Percentiles rank a stretch among this genome's conserved stretches.
Evolutionary conservation across 257 asterid genomes (phyloP).

Genomic region (Solanum medicagineum): DNA sequence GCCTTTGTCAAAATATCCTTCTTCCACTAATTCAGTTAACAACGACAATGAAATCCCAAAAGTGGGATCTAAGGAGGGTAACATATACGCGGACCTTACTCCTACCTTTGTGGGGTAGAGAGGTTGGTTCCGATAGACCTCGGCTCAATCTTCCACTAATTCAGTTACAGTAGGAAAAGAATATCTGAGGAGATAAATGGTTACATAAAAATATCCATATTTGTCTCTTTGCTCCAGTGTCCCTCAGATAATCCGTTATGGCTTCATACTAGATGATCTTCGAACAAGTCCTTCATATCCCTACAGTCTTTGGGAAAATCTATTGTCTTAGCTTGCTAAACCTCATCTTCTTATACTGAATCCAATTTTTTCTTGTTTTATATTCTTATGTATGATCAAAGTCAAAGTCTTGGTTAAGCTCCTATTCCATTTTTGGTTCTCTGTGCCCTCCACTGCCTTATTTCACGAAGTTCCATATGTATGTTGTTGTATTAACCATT

Average conservation of each 20-base stretch:
- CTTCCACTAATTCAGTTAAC: not conserved
- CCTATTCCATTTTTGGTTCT: not conserved
- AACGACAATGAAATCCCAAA: not conserved
- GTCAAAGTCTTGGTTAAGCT: not conserved
- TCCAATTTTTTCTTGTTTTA: not conserved
- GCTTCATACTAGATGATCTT: not conserved
- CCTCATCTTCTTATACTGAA: not conserved
- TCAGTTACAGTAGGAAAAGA: not conserved
- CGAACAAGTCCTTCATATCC: not conserved
- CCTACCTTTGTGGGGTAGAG: not conserved
- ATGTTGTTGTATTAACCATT: not conserved
- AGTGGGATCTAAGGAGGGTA: not conserved
- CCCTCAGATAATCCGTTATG: not conserved
- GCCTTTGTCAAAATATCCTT: not conserved
- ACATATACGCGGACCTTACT: not conserved
- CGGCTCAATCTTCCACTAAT: not conserved
- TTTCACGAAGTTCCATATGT: not conserved
- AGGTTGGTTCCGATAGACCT: not conserved
- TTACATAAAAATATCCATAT: not conserved
- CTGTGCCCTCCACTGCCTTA: not conserved
- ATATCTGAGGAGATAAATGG: not conserved
- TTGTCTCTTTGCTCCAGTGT: not conserved
- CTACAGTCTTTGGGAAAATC: not conserved
- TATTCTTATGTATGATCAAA: not conserved
- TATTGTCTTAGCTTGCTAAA: not conserved